Evolutionary conservation across 164 flowering plant genomes (phyloP), one percentile per base, ranked within the genome.

Genomic region (Magnolia sinica): DNA sequence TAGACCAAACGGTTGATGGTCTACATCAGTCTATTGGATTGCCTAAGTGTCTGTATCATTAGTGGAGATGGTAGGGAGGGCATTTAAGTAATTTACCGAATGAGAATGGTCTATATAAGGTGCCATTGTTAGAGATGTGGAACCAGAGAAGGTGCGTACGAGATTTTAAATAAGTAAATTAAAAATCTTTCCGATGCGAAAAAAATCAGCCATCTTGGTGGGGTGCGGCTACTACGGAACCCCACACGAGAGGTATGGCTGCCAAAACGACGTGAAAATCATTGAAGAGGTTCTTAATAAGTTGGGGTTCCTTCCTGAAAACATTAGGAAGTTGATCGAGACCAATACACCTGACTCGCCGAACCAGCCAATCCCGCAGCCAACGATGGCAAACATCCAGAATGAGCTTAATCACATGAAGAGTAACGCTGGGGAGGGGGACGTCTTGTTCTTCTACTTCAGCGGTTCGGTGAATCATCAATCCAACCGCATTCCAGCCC

Each of bases 201-300:
- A 87, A 83, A 88, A 86, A 75, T 20, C 85, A 80, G 95, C 88
- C 27, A 84, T 84, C 45, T 73, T 91, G 59, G 95, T 86, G 1
- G 92, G 95, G 7, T 88, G 90, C 87, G 89, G 88, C 78, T 91
- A 91, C 73, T 75, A 77, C 0, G 6, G 6, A 37, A 87, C 27
- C 27, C 84, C 83, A 89, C 70, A 89, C 52, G 89, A 88, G 88
- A 74, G 91, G 71, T 88, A 85, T 29, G 98, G 96, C 1, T 93
- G 98, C 89, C 86, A 89, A 29, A 93, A 91, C 77, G 98, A 93
- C 55, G 96, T 89, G 27, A 45, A 73, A 0, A 78, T 87, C 73
- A 91, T 91, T 89, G 76, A 73, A 13, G 81, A 86, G 1, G 24
- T 77, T 64, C 88, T 93, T 18, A 61, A 50, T 1, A 82, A 82